Evolutionary conservation across 2,329 filamentous ascomycete species (phyloP).

Genomic region (Helminthosporium solani): DNA sequence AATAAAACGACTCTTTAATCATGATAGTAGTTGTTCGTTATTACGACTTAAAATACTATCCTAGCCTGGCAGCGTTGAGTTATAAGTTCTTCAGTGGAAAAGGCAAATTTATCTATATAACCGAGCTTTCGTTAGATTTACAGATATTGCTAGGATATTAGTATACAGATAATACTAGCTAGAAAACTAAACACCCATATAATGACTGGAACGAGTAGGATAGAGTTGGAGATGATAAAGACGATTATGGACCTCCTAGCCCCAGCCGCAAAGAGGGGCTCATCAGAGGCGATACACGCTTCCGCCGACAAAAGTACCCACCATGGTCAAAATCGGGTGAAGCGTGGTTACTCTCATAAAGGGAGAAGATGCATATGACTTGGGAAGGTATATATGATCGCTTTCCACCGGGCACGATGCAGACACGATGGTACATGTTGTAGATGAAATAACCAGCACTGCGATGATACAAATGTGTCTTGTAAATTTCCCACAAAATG

Average conservation of each 20-base stretch:
- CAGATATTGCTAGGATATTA: constrained; percentile 12
- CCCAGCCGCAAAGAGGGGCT: background rate
- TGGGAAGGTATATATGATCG: constrained; percentile 10
- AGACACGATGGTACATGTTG: constrained; percentile 5
- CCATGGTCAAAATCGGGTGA: constrained; percentile 12
- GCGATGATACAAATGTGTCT: no score
- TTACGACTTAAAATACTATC: constrained; percentile 7
- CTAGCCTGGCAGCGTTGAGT: constrained; percentile 3
- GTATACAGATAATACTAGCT: constrained; percentile 9
- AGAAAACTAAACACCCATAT: constrained; percentile 12
- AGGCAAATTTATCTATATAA: constrained; percentile 13
- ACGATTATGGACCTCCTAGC: constrained; percentile 5
- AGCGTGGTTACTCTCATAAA: constrained; percentile 13
- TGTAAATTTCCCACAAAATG: no score
- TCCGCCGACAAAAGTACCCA: constrained; percentile 5
- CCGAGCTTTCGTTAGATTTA: constrained; percentile 11
- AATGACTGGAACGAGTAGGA: constrained; percentile 10
- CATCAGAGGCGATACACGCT: no score
- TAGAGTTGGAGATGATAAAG: constrained; percentile 10
- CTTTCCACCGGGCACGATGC: constrained; percentile 9
- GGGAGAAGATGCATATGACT: constrained; percentile 10
- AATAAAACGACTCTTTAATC: constrained; percentile 8
- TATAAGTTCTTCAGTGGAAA: constrained; percentile 7
- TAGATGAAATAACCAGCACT: background rate
- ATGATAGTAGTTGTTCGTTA: constrained; percentile 13